phyloP scores from a whole-genome alignment of 495 filamentous ascomycete species.

The Penicillium taxi region DNA sequence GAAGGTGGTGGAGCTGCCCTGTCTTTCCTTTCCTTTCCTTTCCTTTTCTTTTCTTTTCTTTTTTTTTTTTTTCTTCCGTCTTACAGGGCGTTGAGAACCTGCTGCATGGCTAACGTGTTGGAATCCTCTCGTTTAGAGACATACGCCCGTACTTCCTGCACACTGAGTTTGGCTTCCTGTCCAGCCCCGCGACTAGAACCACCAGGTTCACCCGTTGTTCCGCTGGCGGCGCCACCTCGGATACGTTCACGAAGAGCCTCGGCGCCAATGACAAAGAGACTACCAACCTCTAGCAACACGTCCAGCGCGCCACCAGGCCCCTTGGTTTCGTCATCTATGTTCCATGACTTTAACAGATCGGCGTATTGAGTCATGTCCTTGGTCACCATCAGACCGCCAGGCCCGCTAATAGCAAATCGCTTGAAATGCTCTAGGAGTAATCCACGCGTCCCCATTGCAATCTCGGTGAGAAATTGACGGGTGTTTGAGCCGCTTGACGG shows the following conservation, averaged over 20 bases:
- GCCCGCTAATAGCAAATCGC: slow-evolving; percentile 81
- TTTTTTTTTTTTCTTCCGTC: too few relatives aligned
- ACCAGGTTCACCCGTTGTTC: slow-evolving; percentile 16
- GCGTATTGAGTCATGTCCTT: slow-evolving; percentile 94
- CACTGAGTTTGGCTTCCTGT: slow-evolving; percentile 51
- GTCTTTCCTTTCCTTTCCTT: too few relatives aligned
- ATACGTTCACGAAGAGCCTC: slow-evolving; percentile 81
- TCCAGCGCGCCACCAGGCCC: slow-evolving; percentile 63
- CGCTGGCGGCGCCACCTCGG: slow-evolving; percentile 40
- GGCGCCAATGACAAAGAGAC: slow-evolving; percentile 86
- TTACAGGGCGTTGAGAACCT: slow-evolving; percentile 57
- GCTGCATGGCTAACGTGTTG: slow-evolving; percentile 70
- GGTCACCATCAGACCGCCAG: slow-evolving; percentile 87
- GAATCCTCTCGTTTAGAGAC: slow-evolving; percentile 75
- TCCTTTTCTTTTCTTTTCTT: too few relatives aligned
- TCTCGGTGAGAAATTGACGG: slow-evolving; percentile 69
- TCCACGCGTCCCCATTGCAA: slow-evolving; percentile 67
- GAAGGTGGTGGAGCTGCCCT: too few relatives aligned
- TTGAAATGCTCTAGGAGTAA: slow-evolving; percentile 89
- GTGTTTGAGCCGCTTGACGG: slow-evolving; percentile 67
- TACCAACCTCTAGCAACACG: slow-evolving; percentile 86
- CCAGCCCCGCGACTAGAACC: slow-evolving; percentile 19
- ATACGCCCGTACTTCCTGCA: slow-evolving; percentile 71
- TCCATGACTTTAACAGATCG: slow-evolving; percentile 71
- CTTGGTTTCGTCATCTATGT: slow-evolving; percentile 53